Conservation (phyloP, 2,329 filamentous ascomycete species). For the Penicillium frequentans region DNA sequence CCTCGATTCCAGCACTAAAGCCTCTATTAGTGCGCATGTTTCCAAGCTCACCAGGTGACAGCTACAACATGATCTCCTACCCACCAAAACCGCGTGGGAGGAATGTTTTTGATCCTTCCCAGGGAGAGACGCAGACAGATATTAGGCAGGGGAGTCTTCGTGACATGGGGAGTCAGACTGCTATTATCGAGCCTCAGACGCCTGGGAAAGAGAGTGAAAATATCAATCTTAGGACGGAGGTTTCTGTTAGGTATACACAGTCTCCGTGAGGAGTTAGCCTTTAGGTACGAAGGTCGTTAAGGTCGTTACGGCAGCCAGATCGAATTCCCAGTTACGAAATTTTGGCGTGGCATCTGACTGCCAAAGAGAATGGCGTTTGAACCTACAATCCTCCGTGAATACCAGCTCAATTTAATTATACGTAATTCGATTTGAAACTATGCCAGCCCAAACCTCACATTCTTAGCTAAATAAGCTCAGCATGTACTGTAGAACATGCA, state of each 20-base stretch:
- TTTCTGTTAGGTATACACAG: conserved; percentile 12
- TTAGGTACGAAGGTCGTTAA: too few relatives aligned
- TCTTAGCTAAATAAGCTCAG: too few relatives aligned
- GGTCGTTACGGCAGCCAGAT: too few relatives aligned
- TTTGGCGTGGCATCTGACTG: too few relatives aligned
- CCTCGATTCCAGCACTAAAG: conserved; percentile 29
- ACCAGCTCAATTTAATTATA: too few relatives aligned
- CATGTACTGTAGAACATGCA: too few relatives aligned
- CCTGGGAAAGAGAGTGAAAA: conserved; percentile 4
- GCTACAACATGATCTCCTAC: conserved; percentile 17
- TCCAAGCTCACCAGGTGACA: conserved; percentile 8
- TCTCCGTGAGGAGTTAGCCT: too few relatives aligned
- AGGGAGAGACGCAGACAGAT: conserved; percentile 11
- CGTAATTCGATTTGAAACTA: too few relatives aligned
- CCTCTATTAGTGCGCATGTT: conserved; percentile 23
- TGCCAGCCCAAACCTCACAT: too few relatives aligned
- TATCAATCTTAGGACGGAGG: conserved; percentile 16
- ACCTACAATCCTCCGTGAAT: too few relatives aligned
- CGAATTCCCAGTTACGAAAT: too few relatives aligned
- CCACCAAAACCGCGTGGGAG: neutral
- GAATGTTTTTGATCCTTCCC: conserved; percentile 13
- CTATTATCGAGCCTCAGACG: conserved; percentile 5
- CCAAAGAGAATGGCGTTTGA: too few relatives aligned
- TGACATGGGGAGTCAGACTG: conserved; percentile 7
- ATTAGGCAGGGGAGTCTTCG: conserved; percentile 8